Percentiles rank a stretch among this genome's conserved stretches.
Evolutionary conservation across 768 basidiomycete species (phyloP).

Genomic region (Chalciporus chontae): DNA sequence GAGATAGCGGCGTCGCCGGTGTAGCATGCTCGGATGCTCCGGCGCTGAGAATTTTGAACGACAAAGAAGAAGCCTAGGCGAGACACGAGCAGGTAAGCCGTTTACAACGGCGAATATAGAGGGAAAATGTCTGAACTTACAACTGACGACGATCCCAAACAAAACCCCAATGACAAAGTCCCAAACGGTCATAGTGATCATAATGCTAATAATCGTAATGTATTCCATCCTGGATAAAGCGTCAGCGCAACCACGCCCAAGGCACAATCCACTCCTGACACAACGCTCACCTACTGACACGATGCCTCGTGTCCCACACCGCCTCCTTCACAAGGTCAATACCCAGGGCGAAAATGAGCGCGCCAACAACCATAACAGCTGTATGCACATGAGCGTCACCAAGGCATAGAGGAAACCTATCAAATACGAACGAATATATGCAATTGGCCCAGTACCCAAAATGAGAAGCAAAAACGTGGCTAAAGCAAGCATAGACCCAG

Average conservation of each 20-base stretch:
- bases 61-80: slow-evolving; percentile 87
- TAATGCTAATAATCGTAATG: slow-evolving; percentile 79
- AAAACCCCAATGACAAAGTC: slow-evolving; percentile 94
- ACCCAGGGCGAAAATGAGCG: slow-evolving; percentile 91
- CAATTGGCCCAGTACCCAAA: slow-evolving; percentile 85
- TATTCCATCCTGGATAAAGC: slow-evolving; percentile 57
- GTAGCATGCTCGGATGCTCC: slow-evolving; percentile 80
- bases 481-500: slow-evolving; percentile 81
- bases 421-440: slow-evolving; percentile 74
- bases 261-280: neutral
- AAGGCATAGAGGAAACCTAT: neutral
- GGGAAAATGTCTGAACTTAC: slow-evolving; percentile 39
- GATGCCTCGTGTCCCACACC: slow-evolving; percentile 90
- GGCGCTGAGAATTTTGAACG: slow-evolving; percentile 84
- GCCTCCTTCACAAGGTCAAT: slow-evolving; percentile 95
- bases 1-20: slow-evolving; percentile 84
- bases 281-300: slow-evolving; percentile 66
- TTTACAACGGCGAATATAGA: neutral
- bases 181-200: slow-evolving; percentile 89
- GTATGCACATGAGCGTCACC: neutral
- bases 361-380: slow-evolving; percentile 91
- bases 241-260: slow-evolving; percentile 6
- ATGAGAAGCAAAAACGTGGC: slow-evolving; percentile 70
- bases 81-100: neutral
- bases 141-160: slow-evolving; percentile 89